These are phyloP conservation scores for Pilatotrama ljubarskyi DNA, from an alignment of 768 basidiomycete species.

Conservation along the genomic window DNA sequence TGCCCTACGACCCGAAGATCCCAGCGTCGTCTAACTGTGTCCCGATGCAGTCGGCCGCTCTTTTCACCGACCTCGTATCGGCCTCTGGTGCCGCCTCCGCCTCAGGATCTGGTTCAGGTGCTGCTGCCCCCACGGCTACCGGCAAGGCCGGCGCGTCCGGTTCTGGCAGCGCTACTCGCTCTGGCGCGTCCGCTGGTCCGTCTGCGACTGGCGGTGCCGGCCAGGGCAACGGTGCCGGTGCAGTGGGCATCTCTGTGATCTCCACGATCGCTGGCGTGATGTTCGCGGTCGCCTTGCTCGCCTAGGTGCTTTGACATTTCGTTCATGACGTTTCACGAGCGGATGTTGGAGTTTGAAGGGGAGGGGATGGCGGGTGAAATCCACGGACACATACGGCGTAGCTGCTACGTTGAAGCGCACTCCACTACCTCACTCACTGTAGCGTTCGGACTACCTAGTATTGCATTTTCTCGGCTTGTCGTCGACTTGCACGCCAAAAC, in stretches of 20 bases:
- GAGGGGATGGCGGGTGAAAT: conserved; percentile 2
- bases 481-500: not conserved
- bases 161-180: conserved; percentile 10
- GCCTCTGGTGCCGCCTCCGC: conserved; percentile 14
- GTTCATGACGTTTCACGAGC: conserved; percentile 13
- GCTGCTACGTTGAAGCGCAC: not conserved
- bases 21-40: conserved; percentile 48
- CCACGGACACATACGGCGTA: not conserved
- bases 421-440: conserved; percentile 6
- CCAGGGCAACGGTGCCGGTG: conserved; percentile 20
- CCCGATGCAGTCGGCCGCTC: conserved; percentile 35
- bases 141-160: conserved; percentile 11
- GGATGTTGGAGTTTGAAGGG: not conserved
- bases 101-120: conserved; percentile 11
- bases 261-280: conserved; percentile 35
- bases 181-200: conserved; percentile 4
- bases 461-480: conserved; percentile 8
- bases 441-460: conserved; percentile 17
- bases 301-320: conserved; percentile 23
- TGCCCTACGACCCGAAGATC: conserved; percentile 44
- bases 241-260: conserved; percentile 32
- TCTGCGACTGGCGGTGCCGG: conserved; percentile 20
- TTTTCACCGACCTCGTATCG: conserved; percentile 34
- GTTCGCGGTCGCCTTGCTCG: conserved; percentile 38
- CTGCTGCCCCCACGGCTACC: conserved; percentile 21